These are phyloP conservation scores for Ramaria sp. DNA, from an alignment of 768 basidiomycete genomes.

Conservation along the genomic window DNA sequence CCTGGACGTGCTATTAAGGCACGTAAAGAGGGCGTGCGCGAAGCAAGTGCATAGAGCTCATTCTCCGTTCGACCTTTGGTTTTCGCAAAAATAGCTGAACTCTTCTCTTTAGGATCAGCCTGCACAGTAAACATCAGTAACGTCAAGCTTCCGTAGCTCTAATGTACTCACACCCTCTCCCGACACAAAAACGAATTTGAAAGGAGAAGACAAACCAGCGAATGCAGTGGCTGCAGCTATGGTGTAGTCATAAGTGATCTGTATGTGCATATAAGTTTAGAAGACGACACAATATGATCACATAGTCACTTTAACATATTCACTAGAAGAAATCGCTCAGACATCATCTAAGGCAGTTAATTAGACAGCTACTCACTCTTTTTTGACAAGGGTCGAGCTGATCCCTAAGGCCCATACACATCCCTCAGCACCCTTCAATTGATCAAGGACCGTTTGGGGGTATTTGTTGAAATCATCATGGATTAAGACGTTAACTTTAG, in stretches of 20 bases:
- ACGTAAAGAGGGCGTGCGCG: conserved; percentile 9
- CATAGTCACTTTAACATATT: conserved; percentile 5
- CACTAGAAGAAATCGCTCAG: neutral
- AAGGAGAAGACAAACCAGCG: conserved; percentile 5
- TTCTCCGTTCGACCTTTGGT: conserved; percentile 19
- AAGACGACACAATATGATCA: too few relatives aligned
- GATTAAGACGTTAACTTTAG: conserved; percentile 22
- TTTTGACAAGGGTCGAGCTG: conserved; percentile 16
- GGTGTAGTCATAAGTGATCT: conserved; percentile 20
- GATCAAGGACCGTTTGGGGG: conserved; percentile 18
- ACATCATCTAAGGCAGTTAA: neutral
- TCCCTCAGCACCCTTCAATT: conserved; percentile 24
- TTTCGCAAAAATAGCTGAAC: conserved; percentile 14
- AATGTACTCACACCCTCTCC: conserved; percentile 15
- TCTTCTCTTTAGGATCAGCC: conserved; percentile 18
- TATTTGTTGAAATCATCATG: conserved; percentile 26
- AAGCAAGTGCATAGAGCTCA: conserved; percentile 12
- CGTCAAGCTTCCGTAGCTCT: neutral
- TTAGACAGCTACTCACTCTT: conserved; percentile 14
- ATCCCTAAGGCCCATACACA: conserved; percentile 29
- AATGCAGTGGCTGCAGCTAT: conserved; percentile 19
- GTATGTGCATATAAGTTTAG: conserved; percentile 5
- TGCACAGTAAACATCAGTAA: conserved; percentile 2
- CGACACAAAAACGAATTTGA: conserved; percentile 22
- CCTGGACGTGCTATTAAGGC: conserved; percentile 18